Percentiles rank a stretch among this genome's conserved stretches.
Conservation (phyloP, 176 grass and related monocot species). For the Hyparrhenia diplandra region DNA sequence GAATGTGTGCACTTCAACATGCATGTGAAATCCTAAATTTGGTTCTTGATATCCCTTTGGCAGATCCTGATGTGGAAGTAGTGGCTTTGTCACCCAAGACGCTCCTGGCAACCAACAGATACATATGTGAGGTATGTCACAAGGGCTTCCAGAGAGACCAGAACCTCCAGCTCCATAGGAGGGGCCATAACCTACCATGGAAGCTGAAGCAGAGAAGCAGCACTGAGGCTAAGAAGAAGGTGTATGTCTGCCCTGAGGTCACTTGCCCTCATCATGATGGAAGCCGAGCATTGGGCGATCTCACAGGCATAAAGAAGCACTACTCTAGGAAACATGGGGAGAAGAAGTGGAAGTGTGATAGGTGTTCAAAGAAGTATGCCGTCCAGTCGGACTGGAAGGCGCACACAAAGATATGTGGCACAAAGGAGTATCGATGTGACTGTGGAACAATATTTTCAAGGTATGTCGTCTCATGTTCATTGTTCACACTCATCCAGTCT, state of each 20-base stretch:
- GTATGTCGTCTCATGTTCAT: constrained; percentile 30
- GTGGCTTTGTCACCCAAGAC: constrained; percentile 59
- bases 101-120: constrained; percentile 54
- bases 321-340: constrained; percentile 63
- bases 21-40: too few relatives aligned
- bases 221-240: constrained; percentile 50
- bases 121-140: constrained; percentile 58
- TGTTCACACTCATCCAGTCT: background rate
- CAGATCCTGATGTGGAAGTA: constrained; percentile 59
- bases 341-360: constrained; percentile 75
- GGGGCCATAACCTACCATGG: constrained; percentile 69
- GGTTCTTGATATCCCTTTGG: constrained; percentile 10
- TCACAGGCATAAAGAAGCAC: constrained; percentile 68
- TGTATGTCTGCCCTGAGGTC: constrained; percentile 54
- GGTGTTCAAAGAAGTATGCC: constrained; percentile 71
- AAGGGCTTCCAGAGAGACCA: constrained; percentile 73
- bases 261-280: constrained; percentile 56
- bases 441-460: constrained; percentile 65
- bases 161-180: constrained; percentile 66
- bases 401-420: constrained; percentile 62
- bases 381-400: constrained; percentile 74
- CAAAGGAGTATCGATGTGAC: constrained; percentile 62
- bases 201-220: constrained; percentile 65
- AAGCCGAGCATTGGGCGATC: constrained; percentile 48
- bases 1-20: too few relatives aligned